Conservation (phyloP, 176 grass and related monocot species). For the Aegilops bicornis region DNA sequence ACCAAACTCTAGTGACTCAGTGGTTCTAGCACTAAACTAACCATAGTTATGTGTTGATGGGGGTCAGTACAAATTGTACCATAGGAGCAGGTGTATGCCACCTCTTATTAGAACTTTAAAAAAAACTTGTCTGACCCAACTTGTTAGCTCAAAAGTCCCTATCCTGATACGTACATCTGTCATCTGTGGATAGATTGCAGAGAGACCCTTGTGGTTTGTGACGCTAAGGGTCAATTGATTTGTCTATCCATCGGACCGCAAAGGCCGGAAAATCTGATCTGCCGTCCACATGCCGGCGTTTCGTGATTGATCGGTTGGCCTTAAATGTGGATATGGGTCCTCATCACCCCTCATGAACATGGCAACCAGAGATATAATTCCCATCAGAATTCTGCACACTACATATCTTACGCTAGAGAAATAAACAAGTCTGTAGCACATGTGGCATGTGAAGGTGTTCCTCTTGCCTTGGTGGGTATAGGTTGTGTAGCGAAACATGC, state of each 20-base stretch:
- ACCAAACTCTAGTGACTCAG: background rate
- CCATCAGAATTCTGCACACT: slow-evolving; percentile 1
- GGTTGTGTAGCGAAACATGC: background rate
- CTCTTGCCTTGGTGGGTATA: background rate
- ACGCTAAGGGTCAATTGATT: background rate
- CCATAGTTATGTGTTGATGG: background rate
- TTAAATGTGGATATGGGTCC: slow-evolving; percentile 19
- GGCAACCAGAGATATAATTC: background rate
- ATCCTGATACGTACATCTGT: background rate
- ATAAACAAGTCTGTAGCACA: background rate
- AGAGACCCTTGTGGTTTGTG: slow-evolving; percentile 1
- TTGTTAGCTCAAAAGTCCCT: slow-evolving; percentile 20
- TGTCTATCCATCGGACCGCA: slow-evolving; percentile 19
- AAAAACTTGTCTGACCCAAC: background rate
- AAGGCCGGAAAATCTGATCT: background rate
- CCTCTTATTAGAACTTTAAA: background rate
- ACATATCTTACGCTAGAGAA: background rate
- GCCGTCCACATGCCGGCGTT: slow-evolving; percentile 4
- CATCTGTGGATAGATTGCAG: slow-evolving; percentile 8
- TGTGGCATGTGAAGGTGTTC: slow-evolving; percentile 7
- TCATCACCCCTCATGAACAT: background rate
- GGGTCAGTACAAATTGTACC: slow-evolving; percentile 14
- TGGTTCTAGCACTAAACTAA: slow-evolving; percentile 27
- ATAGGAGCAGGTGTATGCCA: slow-evolving; percentile 32
- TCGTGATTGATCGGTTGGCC: background rate